Conservation (phyloP, 2,329 filamentous ascomycete species). For the Exophiala sideris region DNA sequence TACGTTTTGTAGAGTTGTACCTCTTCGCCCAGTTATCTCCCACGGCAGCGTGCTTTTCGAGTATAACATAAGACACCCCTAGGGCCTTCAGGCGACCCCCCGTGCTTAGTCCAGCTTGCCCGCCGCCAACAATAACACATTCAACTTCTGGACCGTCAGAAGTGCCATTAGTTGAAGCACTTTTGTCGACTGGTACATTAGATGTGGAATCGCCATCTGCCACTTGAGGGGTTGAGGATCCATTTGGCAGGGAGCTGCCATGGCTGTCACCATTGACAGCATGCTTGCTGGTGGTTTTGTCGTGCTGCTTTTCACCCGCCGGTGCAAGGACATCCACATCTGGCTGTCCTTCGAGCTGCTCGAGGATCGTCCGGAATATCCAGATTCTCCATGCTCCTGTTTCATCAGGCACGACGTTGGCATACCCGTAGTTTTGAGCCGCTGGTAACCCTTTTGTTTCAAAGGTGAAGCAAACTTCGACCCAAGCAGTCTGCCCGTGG, state of each 20-base stretch:
- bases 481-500: background rate
- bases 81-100: constrained; percentile 60
- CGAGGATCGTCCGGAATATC: background rate
- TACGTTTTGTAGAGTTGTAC: constrained; percentile 44
- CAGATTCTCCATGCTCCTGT: background rate
- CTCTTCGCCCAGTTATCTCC: constrained; percentile 62
- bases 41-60: constrained; percentile 56
- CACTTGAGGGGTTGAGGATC: background rate
- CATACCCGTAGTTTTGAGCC: background rate
- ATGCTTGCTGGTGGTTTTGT: background rate
- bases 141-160: too few species aligned
- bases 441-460: background rate
- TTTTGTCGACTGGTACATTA: too few species aligned
- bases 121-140: constrained; percentile 36
- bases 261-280: background rate
- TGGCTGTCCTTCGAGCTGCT: background rate
- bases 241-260: background rate
- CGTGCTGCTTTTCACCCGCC: background rate
- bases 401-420: background rate
- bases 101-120: constrained; percentile 48
- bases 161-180: too few species aligned
- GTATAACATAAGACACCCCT: constrained; percentile 52
- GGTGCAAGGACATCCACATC: background rate
- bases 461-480: background rate
- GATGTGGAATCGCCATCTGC: too few species aligned